A percentile compares a stretch with the other conserved stretches of the same genome.
Evolutionary conservation across 2,329 filamentous ascomycete genomes (phyloP).

Genomic region (Fusarium penzigii): DNA sequence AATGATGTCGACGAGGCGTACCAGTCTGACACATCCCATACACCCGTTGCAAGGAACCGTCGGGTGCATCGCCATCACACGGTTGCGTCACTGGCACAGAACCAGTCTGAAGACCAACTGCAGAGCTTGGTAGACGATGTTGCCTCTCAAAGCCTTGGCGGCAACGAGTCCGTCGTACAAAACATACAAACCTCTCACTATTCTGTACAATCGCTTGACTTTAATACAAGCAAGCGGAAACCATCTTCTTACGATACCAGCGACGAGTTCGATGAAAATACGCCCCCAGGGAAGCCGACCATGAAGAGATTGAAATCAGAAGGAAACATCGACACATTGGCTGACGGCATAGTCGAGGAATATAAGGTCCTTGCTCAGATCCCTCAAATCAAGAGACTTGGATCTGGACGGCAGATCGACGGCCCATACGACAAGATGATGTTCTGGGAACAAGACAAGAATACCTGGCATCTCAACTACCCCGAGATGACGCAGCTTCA

Average conservation of each 20-base stretch:
- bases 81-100: conserved; percentile 41
- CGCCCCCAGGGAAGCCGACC: conserved; percentile 43
- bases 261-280: conserved; percentile 50
- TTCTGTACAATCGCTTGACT: conserved; percentile 33
- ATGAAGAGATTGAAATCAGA: conserved; percentile 60
- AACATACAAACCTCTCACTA: conserved; percentile 21
- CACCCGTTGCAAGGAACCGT: conserved; percentile 28
- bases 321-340: conserved; percentile 38
- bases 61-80: conserved; percentile 23
- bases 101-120: conserved; percentile 50
- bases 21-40: conserved; percentile 45
- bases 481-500: conserved; percentile 65
- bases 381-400: conserved; percentile 49
- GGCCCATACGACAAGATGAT: conserved; percentile 55
- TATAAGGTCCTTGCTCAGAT: conserved; percentile 49
- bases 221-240: conserved; percentile 58
- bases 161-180: conserved; percentile 38
- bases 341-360: conserved; percentile 43
- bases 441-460: conserved; percentile 59
- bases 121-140: conserved; percentile 54
- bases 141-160: conserved; percentile 57
- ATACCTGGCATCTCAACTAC: conserved; percentile 62
- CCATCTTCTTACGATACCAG: conserved; percentile 49
- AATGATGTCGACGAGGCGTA: conserved; percentile 44
- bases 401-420: conserved; percentile 60